phyloP scores from a whole-genome alignment of 495 filamentous ascomycete genomes.

The Cairneyella variabilis region DNA sequence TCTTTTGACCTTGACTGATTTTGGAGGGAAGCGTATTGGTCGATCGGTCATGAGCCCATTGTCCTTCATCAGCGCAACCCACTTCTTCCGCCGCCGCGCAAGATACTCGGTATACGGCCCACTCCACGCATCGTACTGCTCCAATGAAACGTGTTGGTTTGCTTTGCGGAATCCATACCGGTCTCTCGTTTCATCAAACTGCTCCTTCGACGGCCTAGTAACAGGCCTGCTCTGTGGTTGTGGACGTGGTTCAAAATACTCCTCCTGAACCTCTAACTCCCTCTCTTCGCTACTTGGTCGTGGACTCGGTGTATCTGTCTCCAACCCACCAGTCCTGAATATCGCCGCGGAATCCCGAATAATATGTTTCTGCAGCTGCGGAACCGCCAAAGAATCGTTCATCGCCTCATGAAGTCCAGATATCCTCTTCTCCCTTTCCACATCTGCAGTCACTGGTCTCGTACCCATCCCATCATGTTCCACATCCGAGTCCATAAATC shows the following conservation, averaged over 20 bases:
- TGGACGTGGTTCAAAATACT: constrained; percentile 22
- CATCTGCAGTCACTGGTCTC: constrained; percentile 26
- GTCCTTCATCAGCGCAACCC: constrained; percentile 72
- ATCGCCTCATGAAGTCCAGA: constrained; percentile 40
- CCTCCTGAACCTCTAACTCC: constrained; percentile 22
- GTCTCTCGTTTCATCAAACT: constrained; percentile 50
- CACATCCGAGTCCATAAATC: constrained; percentile 56
- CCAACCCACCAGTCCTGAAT: constrained; percentile 19
- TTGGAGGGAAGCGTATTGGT: constrained; percentile 74
- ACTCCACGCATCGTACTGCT: constrained; percentile 83
- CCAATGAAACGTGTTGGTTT: constrained; percentile 69
- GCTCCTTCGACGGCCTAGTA: constrained; percentile 3
- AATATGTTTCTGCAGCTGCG: constrained; percentile 5
- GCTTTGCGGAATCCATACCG: constrained; percentile 89
- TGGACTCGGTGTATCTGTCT: constrained; percentile 12
- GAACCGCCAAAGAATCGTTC: constrained; percentile 34
- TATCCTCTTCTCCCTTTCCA: constrained; percentile 25
- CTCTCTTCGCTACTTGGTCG: constrained; percentile 20
- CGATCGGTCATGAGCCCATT: constrained; percentile 66
- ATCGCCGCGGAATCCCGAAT: constrained; percentile 36
- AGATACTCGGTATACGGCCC: constrained; percentile 63
- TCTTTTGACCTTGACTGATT: constrained; percentile 76
- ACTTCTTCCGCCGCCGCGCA: constrained; percentile 71
- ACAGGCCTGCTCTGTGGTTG: constrained; percentile 4
- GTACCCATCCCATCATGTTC: constrained; percentile 22